These are phyloP conservation scores for Phytophthora brassicae DNA, from an alignment of 352 stramenopile species.

Conservation along the genomic window DNA sequence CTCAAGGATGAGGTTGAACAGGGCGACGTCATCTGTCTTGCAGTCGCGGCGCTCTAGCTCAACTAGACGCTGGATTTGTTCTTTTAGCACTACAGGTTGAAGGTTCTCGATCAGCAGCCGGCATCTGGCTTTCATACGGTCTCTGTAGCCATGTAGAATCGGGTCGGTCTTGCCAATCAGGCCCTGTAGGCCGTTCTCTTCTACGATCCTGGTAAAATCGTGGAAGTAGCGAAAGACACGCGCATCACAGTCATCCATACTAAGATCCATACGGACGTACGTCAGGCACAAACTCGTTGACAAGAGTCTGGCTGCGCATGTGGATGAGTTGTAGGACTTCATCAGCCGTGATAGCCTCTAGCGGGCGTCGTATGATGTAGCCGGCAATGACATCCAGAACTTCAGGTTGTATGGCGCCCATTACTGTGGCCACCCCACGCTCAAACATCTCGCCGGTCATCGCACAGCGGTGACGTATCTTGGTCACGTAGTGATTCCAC, in stretches of 20 bases:
- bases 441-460: conserved; percentile 20
- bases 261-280: background rate
- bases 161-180: background rate
- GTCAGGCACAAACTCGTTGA: conserved; percentile 10
- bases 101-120: background rate
- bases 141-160: background rate
- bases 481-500: conserved; percentile 15
- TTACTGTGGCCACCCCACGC: conserved; percentile 10
- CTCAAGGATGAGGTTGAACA: too few relatives aligned
- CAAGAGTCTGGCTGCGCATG: background rate
- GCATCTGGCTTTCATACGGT: background rate
- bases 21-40: background rate
- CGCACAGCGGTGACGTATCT: conserved; percentile 17
- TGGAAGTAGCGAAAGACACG: background rate
- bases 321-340: conserved; percentile 11
- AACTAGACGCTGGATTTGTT: background rate
- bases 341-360: conserved; percentile 1
- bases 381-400: conserved; percentile 10
- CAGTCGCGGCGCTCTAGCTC: background rate
- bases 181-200: background rate
- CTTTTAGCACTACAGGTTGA: background rate
- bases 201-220: background rate
- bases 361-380: conserved; percentile 9
- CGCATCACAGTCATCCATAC: background rate
- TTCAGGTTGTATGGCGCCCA: background rate